phyloP scores from a whole-genome alignment of 139 green algal genomes.

The Chlamydomonas applanata region DNA sequence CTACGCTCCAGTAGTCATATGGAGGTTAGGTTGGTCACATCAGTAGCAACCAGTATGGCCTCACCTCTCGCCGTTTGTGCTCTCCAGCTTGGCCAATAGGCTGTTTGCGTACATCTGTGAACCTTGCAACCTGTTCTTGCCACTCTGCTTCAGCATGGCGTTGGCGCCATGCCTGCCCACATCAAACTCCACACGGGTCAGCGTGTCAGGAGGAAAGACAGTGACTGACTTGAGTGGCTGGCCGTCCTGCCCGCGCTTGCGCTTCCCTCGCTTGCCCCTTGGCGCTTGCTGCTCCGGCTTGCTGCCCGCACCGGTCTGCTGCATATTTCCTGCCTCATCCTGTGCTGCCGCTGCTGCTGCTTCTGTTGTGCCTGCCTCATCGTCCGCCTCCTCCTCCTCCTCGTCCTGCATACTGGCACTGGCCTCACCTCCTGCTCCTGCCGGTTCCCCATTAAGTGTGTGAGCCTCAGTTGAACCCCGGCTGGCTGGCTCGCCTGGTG shows the following conservation, averaged over 20 bases:
- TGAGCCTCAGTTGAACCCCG: no score
- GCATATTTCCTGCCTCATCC: neutral
- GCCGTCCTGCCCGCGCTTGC: neutral
- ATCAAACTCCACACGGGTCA: constrained; percentile 6
- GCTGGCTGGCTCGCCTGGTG: no score
- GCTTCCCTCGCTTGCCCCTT: neutral
- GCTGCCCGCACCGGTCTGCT: neutral
- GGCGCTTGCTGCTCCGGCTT: neutral
- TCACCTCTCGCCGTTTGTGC: neutral
- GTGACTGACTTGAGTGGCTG: neutral
- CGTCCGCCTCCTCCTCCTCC: no score
- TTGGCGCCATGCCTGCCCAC: neutral
- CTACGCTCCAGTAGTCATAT: no score
- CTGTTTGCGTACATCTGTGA: neutral
- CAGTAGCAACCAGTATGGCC: neutral
- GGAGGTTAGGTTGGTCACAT: no score
- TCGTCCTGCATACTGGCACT: no score
- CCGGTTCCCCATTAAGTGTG: no score
- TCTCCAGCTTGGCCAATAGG: constrained; percentile 5
- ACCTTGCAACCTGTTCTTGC: constrained; percentile 5
- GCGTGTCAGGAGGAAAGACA: neutral
- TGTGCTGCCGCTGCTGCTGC: neutral
- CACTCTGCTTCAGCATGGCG: constrained; percentile 1
- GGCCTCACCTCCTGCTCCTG: no score
- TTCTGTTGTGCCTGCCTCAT: neutral